These are phyloP conservation scores for Leccinum solheimii DNA, from an alignment of 1,284 basidiomycete genomes.

Conservation along the genomic window DNA sequence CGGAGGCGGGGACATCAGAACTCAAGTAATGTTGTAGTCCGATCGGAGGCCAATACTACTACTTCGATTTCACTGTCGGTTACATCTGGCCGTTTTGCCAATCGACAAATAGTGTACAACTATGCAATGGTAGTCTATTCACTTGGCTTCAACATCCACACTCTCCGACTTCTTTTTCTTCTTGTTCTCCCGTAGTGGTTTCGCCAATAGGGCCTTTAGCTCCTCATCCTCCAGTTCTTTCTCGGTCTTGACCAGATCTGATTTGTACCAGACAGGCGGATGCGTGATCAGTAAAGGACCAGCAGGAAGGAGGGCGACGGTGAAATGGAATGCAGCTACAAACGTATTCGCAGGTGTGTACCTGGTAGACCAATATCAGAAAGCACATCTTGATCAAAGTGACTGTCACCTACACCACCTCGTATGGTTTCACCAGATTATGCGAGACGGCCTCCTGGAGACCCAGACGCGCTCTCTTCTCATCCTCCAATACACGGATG, in stretches of 20 bases:
- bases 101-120: conserved; percentile 21
- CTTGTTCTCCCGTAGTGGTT: conserved; percentile 85
- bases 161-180: conserved; percentile 78
- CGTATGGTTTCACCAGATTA: conserved; percentile 86
- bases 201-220: conserved; percentile 75
- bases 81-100: conserved; percentile 5
- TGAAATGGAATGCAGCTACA: conserved; percentile 95
- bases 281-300: conserved; percentile 86
- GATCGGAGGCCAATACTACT: conserved; percentile 2
- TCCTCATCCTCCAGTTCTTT: conserved; percentile 89
- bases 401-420: conserved; percentile 69
- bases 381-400: not conserved
- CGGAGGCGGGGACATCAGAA: not conserved
- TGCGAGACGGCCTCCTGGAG: conserved; percentile 96
- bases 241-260: conserved; percentile 85
- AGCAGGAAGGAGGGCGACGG: conserved; percentile 83
- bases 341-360: conserved; percentile 80
- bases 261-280: conserved; percentile 89
- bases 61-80: conserved; percentile 10
- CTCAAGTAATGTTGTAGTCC: conserved; percentile 2
- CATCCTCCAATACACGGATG: conserved; percentile 90
- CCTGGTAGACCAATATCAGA: conserved; percentile 39
- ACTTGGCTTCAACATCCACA: conserved; percentile 30
- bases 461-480: conserved; percentile 93
- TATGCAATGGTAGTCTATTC: conserved; percentile 31